phyloP scores from a whole-genome alignment of 2,329 filamentous ascomycete genomes.

The Chrysoporthe cubensis region DNA sequence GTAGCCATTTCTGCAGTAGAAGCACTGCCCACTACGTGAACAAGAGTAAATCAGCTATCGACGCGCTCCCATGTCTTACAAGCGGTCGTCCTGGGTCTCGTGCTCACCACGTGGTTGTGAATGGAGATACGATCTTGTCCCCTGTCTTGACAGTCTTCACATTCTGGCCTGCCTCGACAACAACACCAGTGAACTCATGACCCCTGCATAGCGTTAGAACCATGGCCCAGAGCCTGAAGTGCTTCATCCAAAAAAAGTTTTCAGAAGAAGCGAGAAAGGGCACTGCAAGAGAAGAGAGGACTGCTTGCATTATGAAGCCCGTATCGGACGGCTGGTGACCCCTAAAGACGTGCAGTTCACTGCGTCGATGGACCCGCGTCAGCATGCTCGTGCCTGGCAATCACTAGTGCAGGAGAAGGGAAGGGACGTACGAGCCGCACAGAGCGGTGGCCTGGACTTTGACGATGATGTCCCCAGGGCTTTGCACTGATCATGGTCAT shows the following conservation, averaged over 20 bases:
- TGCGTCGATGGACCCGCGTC: conserved; percentile 38
- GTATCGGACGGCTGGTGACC: conserved; percentile 74
- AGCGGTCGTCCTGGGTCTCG: not conserved
- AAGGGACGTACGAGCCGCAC: conserved; percentile 76
- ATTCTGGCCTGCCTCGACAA: conserved; percentile 67
- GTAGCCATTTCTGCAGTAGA: conserved; percentile 79
- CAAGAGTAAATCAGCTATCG: not conserved
- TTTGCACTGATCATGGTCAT: conserved; percentile 54
- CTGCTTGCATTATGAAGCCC: conserved; percentile 59
- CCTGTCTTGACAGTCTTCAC: conserved; percentile 74
- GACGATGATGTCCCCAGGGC: conserved; percentile 77
- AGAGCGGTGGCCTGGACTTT: conserved; percentile 83
- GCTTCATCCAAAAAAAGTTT: not conserved
- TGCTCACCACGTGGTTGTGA: conserved; percentile 76
- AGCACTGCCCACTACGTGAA: conserved; percentile 66
- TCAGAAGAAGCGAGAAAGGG: not conserved
- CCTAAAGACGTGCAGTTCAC: conserved; percentile 84
- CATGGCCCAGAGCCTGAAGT: not conserved
- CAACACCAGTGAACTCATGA: conserved; percentile 83
- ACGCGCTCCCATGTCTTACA: not conserved
- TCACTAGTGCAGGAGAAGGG: conserved; percentile 18
- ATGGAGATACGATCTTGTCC: conserved; percentile 81
- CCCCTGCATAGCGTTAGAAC: conserved; percentile 45
- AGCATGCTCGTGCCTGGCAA: conserved; percentile 2
- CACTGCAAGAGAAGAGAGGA: no score